A percentile compares a stretch with the other conserved stretches of the same genome.
phyloP scores from a whole-genome alignment of 202 grass and related monocot genomes.

The Zoysia matrella region DNA sequence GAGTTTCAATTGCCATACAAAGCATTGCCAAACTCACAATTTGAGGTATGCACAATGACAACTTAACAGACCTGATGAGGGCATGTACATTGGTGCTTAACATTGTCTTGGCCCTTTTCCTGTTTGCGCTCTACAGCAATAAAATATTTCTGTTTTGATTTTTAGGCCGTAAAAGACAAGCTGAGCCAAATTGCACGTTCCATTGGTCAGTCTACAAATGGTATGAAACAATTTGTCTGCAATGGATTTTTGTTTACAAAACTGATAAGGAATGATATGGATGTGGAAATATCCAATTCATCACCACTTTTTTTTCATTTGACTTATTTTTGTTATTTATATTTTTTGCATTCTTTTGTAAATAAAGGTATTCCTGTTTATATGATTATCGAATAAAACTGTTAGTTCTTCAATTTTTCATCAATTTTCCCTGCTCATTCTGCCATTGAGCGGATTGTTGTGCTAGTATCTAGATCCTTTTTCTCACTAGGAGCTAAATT shows the following conservation, averaged over 20 bases:
- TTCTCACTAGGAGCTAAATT: slow-evolving; percentile 33
- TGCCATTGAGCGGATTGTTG: slow-evolving; percentile 14
- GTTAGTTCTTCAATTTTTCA: background rate
- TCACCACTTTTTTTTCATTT: background rate
- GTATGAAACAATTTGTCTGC: slow-evolving; percentile 43
- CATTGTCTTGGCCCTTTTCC: background rate
- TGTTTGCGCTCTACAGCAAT: slow-evolving; percentile 1
- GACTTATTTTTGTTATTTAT: background rate
- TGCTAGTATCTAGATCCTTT: slow-evolving; percentile 9
- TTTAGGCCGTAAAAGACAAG: slow-evolving; percentile 86
- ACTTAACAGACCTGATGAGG: slow-evolving; percentile 18
- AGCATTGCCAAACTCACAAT: slow-evolving; percentile 32
- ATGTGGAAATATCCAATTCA: background rate
- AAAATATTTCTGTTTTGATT: slow-evolving; percentile 41
- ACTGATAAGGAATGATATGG: background rate
- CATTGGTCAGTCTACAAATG: slow-evolving; percentile 62
- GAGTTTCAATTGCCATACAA: slow-evolving; percentile 43
- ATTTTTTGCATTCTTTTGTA: slow-evolving; percentile 5
- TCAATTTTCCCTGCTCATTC: slow-evolving; percentile 2
- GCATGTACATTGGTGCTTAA: slow-evolving; percentile 24
- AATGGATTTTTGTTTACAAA: background rate
- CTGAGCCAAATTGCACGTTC: slow-evolving; percentile 92
- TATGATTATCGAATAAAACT: background rate
- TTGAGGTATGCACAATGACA: slow-evolving; percentile 59
- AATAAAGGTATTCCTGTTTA: background rate